Conservation (phyloP, 2,329 filamentous ascomycete genomes). For the Pseudogymnoascus sp. region DNA sequence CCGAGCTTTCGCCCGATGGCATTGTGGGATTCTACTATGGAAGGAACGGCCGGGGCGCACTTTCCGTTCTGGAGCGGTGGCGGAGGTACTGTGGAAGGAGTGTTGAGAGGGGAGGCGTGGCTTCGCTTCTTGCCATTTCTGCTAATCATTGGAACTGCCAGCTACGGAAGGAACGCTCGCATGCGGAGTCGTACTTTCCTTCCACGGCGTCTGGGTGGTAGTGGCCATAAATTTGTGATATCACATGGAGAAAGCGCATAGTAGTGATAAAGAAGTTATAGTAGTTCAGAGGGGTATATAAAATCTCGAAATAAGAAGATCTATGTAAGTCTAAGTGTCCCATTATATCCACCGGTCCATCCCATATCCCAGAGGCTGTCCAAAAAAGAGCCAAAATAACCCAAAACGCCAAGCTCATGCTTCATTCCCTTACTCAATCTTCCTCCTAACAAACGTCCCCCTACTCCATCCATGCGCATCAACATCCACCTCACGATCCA, state of each 20-base stretch:
- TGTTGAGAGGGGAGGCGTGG: background rate
- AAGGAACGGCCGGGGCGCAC: too few species aligned
- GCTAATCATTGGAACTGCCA: too few species aligned
- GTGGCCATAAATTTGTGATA: too few species aligned
- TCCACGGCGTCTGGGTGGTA: background rate
- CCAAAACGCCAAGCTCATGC: background rate
- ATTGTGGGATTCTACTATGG: too few species aligned
- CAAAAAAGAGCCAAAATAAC: background rate
- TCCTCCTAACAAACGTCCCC: constrained; percentile 39
- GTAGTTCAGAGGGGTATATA: constrained; percentile 2
- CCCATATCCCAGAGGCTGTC: background rate
- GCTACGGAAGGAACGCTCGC: too few species aligned
- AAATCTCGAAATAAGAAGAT: background rate
- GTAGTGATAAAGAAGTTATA: background rate
- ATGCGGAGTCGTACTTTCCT: background rate
- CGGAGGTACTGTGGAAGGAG: background rate
- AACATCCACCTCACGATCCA: constrained; percentile 47
- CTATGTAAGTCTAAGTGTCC: background rate
- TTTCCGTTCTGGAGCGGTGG: background rate
- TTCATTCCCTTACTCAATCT: background rate
- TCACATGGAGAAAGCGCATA: background rate
- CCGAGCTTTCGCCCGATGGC: too few species aligned
- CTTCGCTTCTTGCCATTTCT: too few species aligned
- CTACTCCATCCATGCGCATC: constrained; percentile 58
- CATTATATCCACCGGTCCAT: background rate